These are phyloP conservation scores for Secale cereale DNA, from an alignment of 176 grass and related monocot genomes.

Conservation along the genomic window DNA sequence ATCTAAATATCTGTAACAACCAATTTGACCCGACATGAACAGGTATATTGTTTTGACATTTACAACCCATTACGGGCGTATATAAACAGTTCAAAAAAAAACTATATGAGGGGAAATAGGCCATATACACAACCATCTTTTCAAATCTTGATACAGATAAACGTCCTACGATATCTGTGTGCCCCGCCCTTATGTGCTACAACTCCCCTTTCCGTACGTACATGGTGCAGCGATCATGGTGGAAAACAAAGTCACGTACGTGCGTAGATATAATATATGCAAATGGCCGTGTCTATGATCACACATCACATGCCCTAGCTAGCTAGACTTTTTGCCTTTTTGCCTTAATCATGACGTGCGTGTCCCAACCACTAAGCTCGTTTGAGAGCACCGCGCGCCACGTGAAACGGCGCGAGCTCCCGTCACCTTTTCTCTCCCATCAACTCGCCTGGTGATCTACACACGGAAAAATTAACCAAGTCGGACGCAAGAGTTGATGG, in stretches of 20 bases:
- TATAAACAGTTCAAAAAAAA: too few species aligned
- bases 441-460: neutral
- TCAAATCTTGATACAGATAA: too few species aligned
- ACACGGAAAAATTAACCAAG: neutral
- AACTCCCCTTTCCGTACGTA: neutral
- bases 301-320: neutral
- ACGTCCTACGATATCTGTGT: too few species aligned
- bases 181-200: too few species aligned
- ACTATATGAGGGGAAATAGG: too few species aligned
- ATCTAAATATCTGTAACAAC: too few species aligned
- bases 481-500: neutral
- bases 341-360: neutral
- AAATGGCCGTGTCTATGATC: neutral
- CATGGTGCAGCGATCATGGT: neutral
- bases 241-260: neutral
- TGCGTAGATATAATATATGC: neutral
- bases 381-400: neutral
- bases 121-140: too few species aligned
- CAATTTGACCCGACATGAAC: too few species aligned
- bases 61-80: too few species aligned
- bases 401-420: slow-evolving; percentile 11
- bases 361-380: neutral
- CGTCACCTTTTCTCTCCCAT: neutral
- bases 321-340: neutral
- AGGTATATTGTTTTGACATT: too few species aligned